These are phyloP conservation scores for Litsea cubeba DNA, from an alignment of 164 flowering plant genomes.

Conservation along the genomic window DNA sequence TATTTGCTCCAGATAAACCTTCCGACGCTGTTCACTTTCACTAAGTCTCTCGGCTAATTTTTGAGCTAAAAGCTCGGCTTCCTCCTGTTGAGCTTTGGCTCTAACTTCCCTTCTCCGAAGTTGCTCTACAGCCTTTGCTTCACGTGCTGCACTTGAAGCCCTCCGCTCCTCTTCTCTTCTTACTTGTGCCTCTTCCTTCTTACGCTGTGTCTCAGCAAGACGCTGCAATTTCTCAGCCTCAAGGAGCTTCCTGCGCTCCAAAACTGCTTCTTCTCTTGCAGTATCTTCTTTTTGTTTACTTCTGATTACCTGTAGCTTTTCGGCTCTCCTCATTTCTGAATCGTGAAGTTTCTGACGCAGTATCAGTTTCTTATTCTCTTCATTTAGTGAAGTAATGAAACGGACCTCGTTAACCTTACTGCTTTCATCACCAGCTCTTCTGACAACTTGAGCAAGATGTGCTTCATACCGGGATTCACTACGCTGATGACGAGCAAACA, in stretches of 20 bases:
- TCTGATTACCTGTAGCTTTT: constrained; percentile 75
- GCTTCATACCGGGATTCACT: constrained; percentile 95
- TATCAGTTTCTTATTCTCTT: constrained; percentile 82
- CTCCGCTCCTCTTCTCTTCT: constrained; percentile 96
- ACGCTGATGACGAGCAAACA: constrained; percentile 88
- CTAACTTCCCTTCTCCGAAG: constrained; percentile 74
- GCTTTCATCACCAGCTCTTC: constrained; percentile 96
- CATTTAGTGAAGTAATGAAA: constrained; percentile 92
- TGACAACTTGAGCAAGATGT: constrained; percentile 81
- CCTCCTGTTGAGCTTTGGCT: constrained; percentile 95
- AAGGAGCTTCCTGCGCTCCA: constrained; percentile 79
- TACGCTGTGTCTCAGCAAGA: constrained; percentile 87
- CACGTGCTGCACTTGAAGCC: constrained; percentile 95
- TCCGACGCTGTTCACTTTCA: constrained; percentile 94
- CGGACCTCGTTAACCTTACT: constrained; percentile 97
- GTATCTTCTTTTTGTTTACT: constrained; percentile 85
- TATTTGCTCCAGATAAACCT: constrained; percentile 87
- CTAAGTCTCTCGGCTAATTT: constrained; percentile 88
- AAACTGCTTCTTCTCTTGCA: constrained; percentile 96
- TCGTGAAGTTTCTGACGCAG: constrained; percentile 85
- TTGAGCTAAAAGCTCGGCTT: constrained; percentile 91
- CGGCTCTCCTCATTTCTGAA: constrained; percentile 94
- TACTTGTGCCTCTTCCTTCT: constrained; percentile 88
- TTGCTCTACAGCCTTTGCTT: constrained; percentile 84
- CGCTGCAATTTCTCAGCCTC: constrained; percentile 94